Evolutionary conservation across 495 filamentous ascomycete genomes (phyloP).

Genomic region (Penicillium steckii): DNA sequence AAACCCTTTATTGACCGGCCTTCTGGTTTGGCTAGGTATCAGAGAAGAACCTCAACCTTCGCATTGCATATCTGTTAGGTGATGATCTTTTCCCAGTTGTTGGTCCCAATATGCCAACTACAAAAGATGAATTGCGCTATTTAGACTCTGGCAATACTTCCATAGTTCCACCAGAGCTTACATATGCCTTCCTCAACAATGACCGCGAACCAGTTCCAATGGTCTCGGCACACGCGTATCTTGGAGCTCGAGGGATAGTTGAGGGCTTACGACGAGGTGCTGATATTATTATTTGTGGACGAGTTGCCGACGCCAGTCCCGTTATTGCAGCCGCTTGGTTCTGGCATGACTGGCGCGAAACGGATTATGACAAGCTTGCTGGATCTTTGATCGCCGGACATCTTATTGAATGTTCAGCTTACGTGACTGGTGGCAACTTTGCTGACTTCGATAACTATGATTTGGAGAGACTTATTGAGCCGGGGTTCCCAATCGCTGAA

Average conservation of each 20-base stretch:
- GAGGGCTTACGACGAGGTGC: slow-evolving; percentile 42
- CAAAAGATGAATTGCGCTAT: slow-evolving; percentile 31
- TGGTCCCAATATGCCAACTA: slow-evolving; percentile 27
- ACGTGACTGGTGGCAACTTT: slow-evolving; percentile 53
- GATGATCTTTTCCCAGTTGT: slow-evolving; percentile 38
- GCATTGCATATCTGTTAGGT: slow-evolving; percentile 48
- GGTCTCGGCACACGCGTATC: slow-evolving; percentile 38
- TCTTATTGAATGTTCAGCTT: slow-evolving; percentile 51
- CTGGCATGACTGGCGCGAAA: slow-evolving; percentile 19
- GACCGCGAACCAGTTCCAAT: slow-evolving; percentile 16
- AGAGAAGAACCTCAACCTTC: slow-evolving; percentile 31
- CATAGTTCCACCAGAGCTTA: slow-evolving; percentile 6
- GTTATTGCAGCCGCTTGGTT: slow-evolving; percentile 48
- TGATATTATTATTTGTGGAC: slow-evolving; percentile 54
- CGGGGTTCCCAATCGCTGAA: slow-evolving; percentile 41
- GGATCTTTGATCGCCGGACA: slow-evolving; percentile 46
- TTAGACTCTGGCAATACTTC: slow-evolving; percentile 31
- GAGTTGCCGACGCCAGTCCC: slow-evolving; percentile 50
- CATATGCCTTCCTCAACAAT: slow-evolving; percentile 24
- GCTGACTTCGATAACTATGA: slow-evolving; percentile 43
- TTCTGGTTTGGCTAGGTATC: slow-evolving; percentile 6
- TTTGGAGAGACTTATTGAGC: slow-evolving; percentile 31
- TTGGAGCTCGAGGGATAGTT: slow-evolving; percentile 47
- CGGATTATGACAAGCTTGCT: slow-evolving; percentile 42
- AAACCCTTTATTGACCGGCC: background rate